Evolutionary conservation across 2,329 filamentous ascomycete species (phyloP).

Genomic region (Cytospora leucostoma): DNA sequence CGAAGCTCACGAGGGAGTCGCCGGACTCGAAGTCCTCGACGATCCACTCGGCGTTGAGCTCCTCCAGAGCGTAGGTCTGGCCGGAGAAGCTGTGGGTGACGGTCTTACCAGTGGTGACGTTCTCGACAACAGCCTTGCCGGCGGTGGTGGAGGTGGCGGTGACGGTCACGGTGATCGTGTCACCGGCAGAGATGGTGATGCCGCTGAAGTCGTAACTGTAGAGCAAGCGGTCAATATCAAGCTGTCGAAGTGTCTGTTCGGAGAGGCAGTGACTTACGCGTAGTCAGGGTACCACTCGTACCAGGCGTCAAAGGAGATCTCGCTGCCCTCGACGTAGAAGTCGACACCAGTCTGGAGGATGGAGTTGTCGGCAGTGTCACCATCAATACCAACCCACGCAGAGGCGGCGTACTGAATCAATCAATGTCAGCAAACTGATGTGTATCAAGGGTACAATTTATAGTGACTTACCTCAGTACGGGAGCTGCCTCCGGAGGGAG

Average conservation of each 20-base stretch:
- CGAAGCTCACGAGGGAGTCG: conserved; percentile 44
- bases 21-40: conserved; percentile 55
- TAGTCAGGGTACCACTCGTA: conserved; percentile 64
- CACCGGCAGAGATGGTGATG: conserved; percentile 31
- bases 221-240: background rate
- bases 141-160: conserved; percentile 43
- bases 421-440: no score
- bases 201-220: conserved; percentile 30
- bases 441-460: background rate
- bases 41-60: conserved; percentile 65
- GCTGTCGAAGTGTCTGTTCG: background rate
- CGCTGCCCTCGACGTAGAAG: conserved; percentile 47
- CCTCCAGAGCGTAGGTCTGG: conserved; percentile 47
- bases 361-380: conserved; percentile 54
- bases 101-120: conserved; percentile 49
- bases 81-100: conserved; percentile 53
- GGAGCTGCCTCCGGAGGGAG: conserved; percentile 41
- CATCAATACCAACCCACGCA: conserved; percentile 64
- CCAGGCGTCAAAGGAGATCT: conserved; percentile 55
- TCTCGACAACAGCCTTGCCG: conserved; percentile 49
- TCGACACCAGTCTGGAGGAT: conserved; percentile 61
- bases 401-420: conserved; percentile 45
- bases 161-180: conserved; percentile 35
- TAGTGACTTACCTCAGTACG: conserved; percentile 29
- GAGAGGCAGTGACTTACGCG: conserved; percentile 34